Percentiles rank a stretch among this genome's conserved stretches.
These are phyloP conservation scores for Prototheca stagnorum DNA, from an alignment of 163 green algal species.

Conservation along the genomic window DNA sequence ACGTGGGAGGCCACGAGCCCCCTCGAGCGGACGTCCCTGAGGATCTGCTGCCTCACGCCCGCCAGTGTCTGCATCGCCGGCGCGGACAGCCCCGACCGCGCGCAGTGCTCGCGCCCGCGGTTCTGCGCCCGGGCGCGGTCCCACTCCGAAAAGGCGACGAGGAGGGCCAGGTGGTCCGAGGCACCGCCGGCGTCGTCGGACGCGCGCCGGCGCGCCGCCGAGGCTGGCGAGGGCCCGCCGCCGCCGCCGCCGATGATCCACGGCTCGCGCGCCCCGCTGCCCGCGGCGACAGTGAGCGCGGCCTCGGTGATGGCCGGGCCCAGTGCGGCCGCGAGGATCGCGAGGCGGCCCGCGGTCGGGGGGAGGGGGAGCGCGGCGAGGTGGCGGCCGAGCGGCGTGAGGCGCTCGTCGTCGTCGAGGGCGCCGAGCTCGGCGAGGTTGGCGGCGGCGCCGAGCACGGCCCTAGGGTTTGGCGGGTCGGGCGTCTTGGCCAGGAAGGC, in stretches of 20 bases:
- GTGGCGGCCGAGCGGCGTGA: constrained; percentile 69
- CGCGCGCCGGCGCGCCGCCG: not conserved
- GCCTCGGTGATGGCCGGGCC: constrained; percentile 63
- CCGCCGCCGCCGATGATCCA: constrained; percentile 48
- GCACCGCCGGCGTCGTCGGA: constrained; percentile 21
- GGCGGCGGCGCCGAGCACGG: constrained; percentile 39
- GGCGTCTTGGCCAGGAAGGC: constrained; percentile 53
- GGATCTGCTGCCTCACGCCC: constrained; percentile 53
- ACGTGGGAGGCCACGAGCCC: too few relatives aligned
- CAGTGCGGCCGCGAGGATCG: constrained; percentile 58
- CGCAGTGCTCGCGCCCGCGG: constrained; percentile 25
- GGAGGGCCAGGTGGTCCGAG: constrained; percentile 56
- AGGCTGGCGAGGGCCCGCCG: constrained; percentile 10
- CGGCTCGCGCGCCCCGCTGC: constrained; percentile 31
- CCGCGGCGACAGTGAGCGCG: constrained; percentile 39
- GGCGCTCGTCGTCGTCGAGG: constrained; percentile 27
- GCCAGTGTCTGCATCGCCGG: constrained; percentile 58
- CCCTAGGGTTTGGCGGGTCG: constrained; percentile 41
- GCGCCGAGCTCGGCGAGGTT: constrained; percentile 30
- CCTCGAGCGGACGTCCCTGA: constrained; percentile 32
- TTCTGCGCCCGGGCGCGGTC: constrained; percentile 7
- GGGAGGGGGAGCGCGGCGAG: constrained; percentile 65
- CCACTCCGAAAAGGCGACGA: constrained; percentile 35
- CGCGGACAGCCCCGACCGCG: constrained; percentile 31
- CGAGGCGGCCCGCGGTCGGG: constrained; percentile 60